Evolutionary conservation across 2,329 filamentous ascomycete genomes (phyloP).

Genomic region (Ceratocystis eucalypticola): DNA sequence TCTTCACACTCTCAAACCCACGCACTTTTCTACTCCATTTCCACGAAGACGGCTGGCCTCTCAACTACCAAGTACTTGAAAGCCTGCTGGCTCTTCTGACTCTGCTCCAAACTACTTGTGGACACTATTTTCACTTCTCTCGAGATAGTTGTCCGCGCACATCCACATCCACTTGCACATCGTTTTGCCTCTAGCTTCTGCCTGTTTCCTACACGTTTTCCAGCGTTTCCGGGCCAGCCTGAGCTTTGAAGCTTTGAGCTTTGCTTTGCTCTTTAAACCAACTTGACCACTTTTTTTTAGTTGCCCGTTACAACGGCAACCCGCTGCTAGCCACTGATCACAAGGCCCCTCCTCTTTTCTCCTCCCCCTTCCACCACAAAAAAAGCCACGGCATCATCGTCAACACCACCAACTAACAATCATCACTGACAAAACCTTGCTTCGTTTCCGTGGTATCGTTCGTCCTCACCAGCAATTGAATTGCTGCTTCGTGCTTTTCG

Average conservation of each 20-base stretch:
- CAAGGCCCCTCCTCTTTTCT: background rate
- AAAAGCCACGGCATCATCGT: background rate
- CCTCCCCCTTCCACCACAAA: background rate
- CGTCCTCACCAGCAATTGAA: constrained; percentile 12
- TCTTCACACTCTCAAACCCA: background rate
- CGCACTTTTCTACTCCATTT: background rate
- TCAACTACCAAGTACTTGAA: constrained; percentile 17
- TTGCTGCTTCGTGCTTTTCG: constrained; percentile 10
- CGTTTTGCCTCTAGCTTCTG: background rate
- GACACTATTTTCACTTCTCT: constrained; percentile 9
- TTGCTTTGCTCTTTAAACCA: background rate
- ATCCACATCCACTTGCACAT: background rate
- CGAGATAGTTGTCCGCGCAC: background rate
- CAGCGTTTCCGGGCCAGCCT: background rate
- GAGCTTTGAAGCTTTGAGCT: too few species aligned
- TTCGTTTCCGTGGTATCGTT: background rate
- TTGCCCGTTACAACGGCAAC: constrained; percentile 4
- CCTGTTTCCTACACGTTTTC: background rate
- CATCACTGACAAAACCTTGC: background rate
- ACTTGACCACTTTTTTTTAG: background rate
- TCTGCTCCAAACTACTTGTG: background rate
- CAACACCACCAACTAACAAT: background rate
- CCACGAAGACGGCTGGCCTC: constrained; percentile 14
- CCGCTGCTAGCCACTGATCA: constrained; percentile 6
- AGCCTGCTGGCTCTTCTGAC: constrained; percentile 12